Evolutionary conservation across 257 asterid species (phyloP), one percentile per base, ranked within the genome.

Genomic region (Asclepias syriaca): DNA sequence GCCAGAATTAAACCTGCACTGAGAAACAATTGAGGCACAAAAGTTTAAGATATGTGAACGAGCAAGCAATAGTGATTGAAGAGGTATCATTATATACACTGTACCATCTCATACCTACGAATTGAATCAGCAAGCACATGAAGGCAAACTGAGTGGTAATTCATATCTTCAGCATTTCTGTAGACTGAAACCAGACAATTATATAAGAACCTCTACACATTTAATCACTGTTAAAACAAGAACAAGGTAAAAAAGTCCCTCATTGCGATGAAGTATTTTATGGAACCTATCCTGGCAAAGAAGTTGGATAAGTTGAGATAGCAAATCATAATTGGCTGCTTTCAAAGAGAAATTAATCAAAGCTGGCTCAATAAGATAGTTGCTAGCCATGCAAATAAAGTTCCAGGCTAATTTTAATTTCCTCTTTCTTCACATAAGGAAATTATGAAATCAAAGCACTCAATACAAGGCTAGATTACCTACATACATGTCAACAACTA

Each of bases 1-100:
- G 99, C 98, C 55, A 94, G 82, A 83, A 92, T 92, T 77, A 94
- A 85, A 78, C 99, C 98, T 84, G 96, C 96, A 78, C 99, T 94
- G 99, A 76, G 79, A 87, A 79, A 82, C 56, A 70, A 78, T 61
- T 45, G 56, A 81, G 51, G 65, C 10, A 58, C 51, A 81, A 74
- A 53, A 77, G 75, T 69, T 80, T 82, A 85, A 74, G 77, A 77
- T 71, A 69, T 37, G 74, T 7, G 63, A 74, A 29, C 70, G 51
- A 68, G 70, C 49, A 67, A 22, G 61, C 5, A 45, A 32, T 16
- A n/a, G 12, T 37, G 67, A 50, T 49, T 10, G 32, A 8, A 68
- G 58, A 68, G 14, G 61, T n/a, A 48, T 54, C 56, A 8, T 68
- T 37, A 68, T 48, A 16, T 11, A 68, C 55, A 67, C 48, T 57